Base-by-base conservation (phyloP, 2,329 filamentous ascomycete species). In the Helminthosporium solani region DNA sequence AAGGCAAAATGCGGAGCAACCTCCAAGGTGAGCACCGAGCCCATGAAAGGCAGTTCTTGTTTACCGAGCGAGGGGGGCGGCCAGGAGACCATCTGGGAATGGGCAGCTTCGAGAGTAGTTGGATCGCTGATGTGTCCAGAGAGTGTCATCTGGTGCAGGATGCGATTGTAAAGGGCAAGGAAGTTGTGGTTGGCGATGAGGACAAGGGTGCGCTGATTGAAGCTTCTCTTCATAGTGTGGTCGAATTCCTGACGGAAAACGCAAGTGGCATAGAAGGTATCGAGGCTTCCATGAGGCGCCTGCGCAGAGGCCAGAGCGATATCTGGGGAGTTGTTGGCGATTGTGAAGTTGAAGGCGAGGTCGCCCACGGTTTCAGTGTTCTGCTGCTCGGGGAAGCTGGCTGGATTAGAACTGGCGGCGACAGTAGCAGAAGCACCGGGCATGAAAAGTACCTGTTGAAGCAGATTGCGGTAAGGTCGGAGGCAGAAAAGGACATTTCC, bases 321-420 rank as follows among this genome's bases (percentile, higher is more conserved):
- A 49, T 86, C 83, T 3, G 84, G 84, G 7, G 70, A 73, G 51
- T 70, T 68, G 52, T 73, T 73, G 42, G 56, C 61, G 33, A 73
- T 62, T 39, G 66, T 64, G 50, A 72, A 73, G 47, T 70, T 66
- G 57, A 73, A 73, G 5, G 58, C 52, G 9, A 73, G 52, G 48
- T 72, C 70, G 36, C 68, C 64, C 11, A 60, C 60, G 0, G 66
- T 69, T 42, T 73, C 71, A 3, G 66, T 66, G 40, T 72, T 71
- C 39, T 73, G 70, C 39, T 71, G 67, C 46, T 73, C 71, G 3
- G 71, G 71, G 40, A 73, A 73, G 56, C 70, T 25, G 23, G 23
- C 23, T 6, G 23, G 5, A 9, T 25, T 25, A 25, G 23, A 9
- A 9, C 70, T 44, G 28, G 33, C 7, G 35, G 18, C 19, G n/a